Base-by-base conservation (phyloP, 148 eudicot genomes). In the Persicaria tinctoria region DNA sequence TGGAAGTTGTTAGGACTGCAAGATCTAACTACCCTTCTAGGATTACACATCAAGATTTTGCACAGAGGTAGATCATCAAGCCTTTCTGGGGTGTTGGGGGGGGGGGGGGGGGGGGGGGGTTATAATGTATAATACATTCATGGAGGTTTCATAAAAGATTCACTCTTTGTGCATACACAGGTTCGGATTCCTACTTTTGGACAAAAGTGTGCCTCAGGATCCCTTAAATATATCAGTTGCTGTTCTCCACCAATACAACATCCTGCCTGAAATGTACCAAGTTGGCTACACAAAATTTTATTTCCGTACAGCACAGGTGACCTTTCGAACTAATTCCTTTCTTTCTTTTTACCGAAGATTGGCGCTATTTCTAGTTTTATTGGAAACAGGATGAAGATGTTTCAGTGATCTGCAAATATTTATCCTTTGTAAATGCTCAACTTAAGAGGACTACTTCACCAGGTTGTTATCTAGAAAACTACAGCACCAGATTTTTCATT, bases 271-370 rank as follows among this genome's bases (percentile, higher is more conserved):
- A 44, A 41, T 44, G 48, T 66, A 66, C 70, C 97, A 89, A 92
- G 95, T 92, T 86, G 97, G 97, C 63, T 89, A 88, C 81, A 93
- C 90, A 78, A 95, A 90, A 73, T 72, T 96, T 73, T 96, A 84
- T 77, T 96, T 96, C 76, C 89, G 97, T 73, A 87, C 89, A 66
- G 91, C 90, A 69, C 95, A 92, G 90, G 97, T 66, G 70, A 66
- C 45, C 0, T 27, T 11, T 63, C 6, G 18, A 32, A 63, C 69
- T 32, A 3, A 17, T 57, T 5, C 18, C 17, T 20, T 57, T 14
- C 17, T 20, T 57, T 14, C 56, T 57, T n/a, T 6, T 57, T 16
- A 55, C 64, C 20, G 20, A 56, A 56, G 1, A 23, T 57, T 57
- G 62, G 23, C 62, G 17, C 62, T 17, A 4, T n/a, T 56, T 56